These are phyloP conservation scores for Cavenderia fasciculata DNA, from an alignment of 78 protist genomes.

Conservation along the genomic window DNA sequence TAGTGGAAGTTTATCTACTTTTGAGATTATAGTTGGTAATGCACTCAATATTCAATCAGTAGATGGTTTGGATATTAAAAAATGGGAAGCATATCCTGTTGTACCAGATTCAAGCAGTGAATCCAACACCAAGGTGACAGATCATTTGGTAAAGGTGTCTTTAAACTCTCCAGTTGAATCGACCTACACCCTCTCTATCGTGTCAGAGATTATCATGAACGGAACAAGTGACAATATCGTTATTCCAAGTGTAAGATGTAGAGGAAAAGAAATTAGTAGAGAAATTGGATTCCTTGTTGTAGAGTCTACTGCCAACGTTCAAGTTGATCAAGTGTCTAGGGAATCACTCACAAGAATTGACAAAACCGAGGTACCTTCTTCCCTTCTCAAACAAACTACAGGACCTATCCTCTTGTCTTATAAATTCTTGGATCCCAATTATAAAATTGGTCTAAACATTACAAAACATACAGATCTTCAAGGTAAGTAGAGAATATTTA, in stretches of 20 bases:
- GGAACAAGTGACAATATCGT: background rate
- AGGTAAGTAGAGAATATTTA: too few relatives aligned
- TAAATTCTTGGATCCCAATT: slow-evolving; percentile 60
- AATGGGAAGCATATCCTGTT: slow-evolving; percentile 46
- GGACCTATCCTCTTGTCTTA: slow-evolving; percentile 53
- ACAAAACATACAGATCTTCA: slow-evolving; percentile 32
- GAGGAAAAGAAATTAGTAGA: slow-evolving; percentile 38
- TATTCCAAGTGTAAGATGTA: slow-evolving; percentile 1
- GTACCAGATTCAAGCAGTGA: too few relatives aligned
- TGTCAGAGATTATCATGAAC: slow-evolving; percentile 26
- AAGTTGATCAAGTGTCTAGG: slow-evolving; percentile 43
- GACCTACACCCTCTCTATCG: background rate
- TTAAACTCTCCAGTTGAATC: slow-evolving; percentile 29
- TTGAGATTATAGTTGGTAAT: slow-evolving; percentile 16
- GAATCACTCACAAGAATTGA: slow-evolving; percentile 43
- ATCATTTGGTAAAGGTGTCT: slow-evolving; percentile 26
- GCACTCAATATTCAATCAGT: slow-evolving; percentile 29
- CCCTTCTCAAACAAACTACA: background rate
- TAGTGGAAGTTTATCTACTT: slow-evolving; percentile 51
- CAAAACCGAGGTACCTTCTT: slow-evolving; percentile 35
- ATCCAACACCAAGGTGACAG: background rate
- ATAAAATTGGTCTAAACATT: slow-evolving; percentile 1
- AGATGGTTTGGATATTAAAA: slow-evolving; percentile 36
- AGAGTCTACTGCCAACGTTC: slow-evolving; percentile 47
- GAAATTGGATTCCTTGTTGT: slow-evolving; percentile 51